Base-by-base conservation (phyloP, 2,329 filamentous ascomycete genomes). In the Microsporum canis region DNA sequence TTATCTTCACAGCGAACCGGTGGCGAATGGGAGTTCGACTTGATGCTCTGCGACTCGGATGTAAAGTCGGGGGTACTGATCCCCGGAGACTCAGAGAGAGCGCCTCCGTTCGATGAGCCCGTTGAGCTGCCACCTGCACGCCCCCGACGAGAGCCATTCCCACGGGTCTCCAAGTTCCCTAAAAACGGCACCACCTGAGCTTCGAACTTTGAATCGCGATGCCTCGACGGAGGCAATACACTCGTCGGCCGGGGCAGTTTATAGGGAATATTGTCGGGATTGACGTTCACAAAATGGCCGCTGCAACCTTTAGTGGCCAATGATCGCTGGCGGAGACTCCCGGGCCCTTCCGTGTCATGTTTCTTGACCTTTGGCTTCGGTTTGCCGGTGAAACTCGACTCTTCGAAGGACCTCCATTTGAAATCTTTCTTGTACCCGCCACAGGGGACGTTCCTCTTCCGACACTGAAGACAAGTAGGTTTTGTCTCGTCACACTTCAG, bases 371-470 rank as follows among this genome's bases (percentile, higher is more conserved):
- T 81, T 12, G 66, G 61, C 33, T 66, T 63, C 29, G 71, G 64
- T 43, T 72, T 76, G 36, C 69, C 67, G 8, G 69, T 73, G 64
- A 84, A 78, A 60, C 75, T 84, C 55, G 82, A 79, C 65, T 88
- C 85, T 68, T 86, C 84, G 66, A 88, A 88, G 0, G 84, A 80
- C 59, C 84, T 78, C 86, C 86, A 89, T 77, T 88, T 88, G 75
- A 88, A 88, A 71, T 87, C 84, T 71, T 87, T 89, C 71, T 84
- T 87, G 73, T 88, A 89, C 39, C 86, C 86, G 62, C 85, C 86
- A 69, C 86, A 89, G 2, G 76, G 71, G 27, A 88, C 85, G 64
- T 81, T 84, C 59, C 86, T 79, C 66, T 82, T 82, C 53, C 82
- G 77, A 69, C 86, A 88, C 74, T 88, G 85, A 62, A 82, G 77